Percentiles rank a stretch among this genome's conserved stretches.
Conservation (phyloP, 805 yeast species). For the Ogataea glucozyma region DNA sequence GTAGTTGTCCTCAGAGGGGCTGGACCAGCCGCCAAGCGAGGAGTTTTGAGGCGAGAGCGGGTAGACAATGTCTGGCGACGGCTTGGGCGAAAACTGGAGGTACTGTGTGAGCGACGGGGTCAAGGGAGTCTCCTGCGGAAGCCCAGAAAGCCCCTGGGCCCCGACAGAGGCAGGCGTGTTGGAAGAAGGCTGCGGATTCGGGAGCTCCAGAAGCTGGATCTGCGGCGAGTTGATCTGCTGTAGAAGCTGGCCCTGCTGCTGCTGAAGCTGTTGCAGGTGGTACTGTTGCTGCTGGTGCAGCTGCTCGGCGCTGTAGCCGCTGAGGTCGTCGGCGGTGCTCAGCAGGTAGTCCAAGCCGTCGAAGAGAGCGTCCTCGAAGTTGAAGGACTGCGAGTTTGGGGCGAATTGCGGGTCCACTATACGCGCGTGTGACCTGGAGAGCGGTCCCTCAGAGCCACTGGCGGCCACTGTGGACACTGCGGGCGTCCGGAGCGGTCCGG, state of each 20-base stretch:
- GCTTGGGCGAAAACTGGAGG: slow-evolving; percentile 1
- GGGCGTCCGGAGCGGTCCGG: too few species aligned
- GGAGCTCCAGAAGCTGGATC: slow-evolving; percentile 9
- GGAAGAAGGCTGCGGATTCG: neutral
- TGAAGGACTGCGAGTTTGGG: too few species aligned
- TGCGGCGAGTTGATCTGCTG: slow-evolving; percentile 19
- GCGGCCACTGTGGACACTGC: too few species aligned
- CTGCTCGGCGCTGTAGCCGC: slow-evolving; percentile 18
- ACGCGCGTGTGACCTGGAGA: too few species aligned
- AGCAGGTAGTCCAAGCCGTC: slow-evolving; percentile 36
- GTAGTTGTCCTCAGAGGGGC: slow-evolving; percentile 52
- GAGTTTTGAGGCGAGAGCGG: slow-evolving; percentile 11
- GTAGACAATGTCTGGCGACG: slow-evolving; percentile 4
- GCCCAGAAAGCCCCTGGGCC: neutral
- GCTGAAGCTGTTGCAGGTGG: slow-evolving; percentile 21
- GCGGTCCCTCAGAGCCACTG: too few species aligned
- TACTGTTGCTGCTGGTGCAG: slow-evolving; percentile 18
- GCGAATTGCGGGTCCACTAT: too few species aligned
- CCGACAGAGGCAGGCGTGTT: too few species aligned
- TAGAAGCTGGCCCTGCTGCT: slow-evolving; percentile 22
- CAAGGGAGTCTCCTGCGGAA: neutral
- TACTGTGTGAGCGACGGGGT: neutral
- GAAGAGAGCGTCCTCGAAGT: slow-evolving; percentile 34
- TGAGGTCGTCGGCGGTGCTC: slow-evolving; percentile 23
- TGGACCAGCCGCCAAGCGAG: slow-evolving; percentile 4